These are phyloP conservation scores for Amanita jacksonii DNA, from an alignment of 768 basidiomycete genomes.

Conservation along the genomic window DNA sequence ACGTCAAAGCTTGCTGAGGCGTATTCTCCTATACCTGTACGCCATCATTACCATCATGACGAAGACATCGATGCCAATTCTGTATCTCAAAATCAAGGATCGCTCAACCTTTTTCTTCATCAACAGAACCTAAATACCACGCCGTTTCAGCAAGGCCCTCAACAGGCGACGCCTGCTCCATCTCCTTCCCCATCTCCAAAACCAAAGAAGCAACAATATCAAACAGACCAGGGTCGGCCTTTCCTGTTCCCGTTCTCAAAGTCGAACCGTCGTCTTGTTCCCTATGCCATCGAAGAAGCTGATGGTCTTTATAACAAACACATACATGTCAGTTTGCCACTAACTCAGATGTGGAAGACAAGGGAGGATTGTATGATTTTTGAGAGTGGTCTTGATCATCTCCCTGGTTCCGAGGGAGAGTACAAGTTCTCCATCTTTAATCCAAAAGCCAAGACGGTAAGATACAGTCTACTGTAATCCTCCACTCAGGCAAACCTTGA, in stretches of 20 bases:
- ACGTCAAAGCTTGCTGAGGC: constrained; percentile 77
- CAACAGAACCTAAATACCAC: constrained; percentile 19
- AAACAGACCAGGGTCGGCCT: constrained; percentile 90
- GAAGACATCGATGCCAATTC: constrained; percentile 29
- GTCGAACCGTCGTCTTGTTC: constrained; percentile 54
- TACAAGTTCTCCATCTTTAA: constrained; percentile 42
- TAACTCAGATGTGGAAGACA: constrained; percentile 93
- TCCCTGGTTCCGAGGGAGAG: constrained; percentile 59
- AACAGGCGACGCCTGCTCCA: constrained; percentile 85
- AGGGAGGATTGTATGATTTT: constrained; percentile 91
- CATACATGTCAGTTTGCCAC: constrained; percentile 80
- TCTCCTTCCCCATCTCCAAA: constrained; percentile 71
- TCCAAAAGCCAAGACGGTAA: constrained; percentile 24
- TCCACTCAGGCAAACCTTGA: constrained; percentile 4
- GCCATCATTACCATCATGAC: constrained; percentile 90
- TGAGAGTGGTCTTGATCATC: constrained; percentile 82
- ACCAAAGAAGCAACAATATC: constrained; percentile 97
- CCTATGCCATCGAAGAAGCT: constrained; percentile 94
- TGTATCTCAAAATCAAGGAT: constrained; percentile 16
- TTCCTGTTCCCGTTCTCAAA: constrained; percentile 94
- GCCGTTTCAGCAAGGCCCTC: constrained; percentile 21
- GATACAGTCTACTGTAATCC: constrained; percentile 1
- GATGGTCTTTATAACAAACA: constrained; percentile 84
- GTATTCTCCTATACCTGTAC: constrained; percentile 85
- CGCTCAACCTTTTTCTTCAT: constrained; percentile 21